Percentiles rank a stretch among this genome's conserved stretches.
phyloP scores from a whole-genome alignment of 352 stramenopile genomes.

The Phytopythium ostracodes region DNA sequence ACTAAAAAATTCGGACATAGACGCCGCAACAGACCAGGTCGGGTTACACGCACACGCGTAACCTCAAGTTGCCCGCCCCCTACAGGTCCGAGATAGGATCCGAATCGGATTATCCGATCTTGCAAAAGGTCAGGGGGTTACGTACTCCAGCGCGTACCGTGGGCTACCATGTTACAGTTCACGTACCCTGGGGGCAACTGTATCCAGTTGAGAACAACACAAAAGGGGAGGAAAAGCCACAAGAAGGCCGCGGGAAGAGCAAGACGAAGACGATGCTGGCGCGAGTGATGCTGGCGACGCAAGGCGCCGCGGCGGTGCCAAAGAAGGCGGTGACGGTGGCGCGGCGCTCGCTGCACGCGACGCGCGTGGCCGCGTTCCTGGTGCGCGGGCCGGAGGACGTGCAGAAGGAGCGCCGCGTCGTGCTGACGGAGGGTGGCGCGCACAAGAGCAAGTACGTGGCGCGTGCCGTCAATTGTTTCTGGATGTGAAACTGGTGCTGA shows the following conservation, averaged over 20 bases:
- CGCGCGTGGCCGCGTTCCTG: constrained; percentile 32
- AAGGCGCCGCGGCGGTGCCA: background rate
- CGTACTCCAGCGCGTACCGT: too few species aligned
- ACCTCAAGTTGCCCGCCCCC: background rate
- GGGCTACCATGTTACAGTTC: background rate
- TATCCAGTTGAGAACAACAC: background rate
- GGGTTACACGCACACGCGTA: background rate
- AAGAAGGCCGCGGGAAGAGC: background rate
- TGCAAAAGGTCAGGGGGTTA: background rate
- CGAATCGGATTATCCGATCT: background rate
- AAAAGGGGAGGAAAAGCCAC: background rate
- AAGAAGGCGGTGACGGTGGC: background rate
- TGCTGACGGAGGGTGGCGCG: constrained; percentile 37
- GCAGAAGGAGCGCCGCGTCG: constrained; percentile 27
- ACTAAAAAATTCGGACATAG: background rate
- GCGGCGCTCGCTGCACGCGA: constrained; percentile 39
- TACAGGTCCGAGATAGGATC: too few species aligned
- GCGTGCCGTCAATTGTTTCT: too few species aligned
- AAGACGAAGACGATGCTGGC: background rate
- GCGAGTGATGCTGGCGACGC: background rate
- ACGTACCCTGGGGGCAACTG: background rate
- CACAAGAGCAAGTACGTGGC: constrained; percentile 50
- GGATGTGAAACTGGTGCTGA: background rate
- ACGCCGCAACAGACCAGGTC: background rate
- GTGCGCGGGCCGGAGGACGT: constrained; percentile 54